A percentile compares a stretch with the other conserved stretches of the same genome.
Evolutionary conservation across 805 yeast species (phyloP).

Genomic region (Jamesozyma hellenica): DNA sequence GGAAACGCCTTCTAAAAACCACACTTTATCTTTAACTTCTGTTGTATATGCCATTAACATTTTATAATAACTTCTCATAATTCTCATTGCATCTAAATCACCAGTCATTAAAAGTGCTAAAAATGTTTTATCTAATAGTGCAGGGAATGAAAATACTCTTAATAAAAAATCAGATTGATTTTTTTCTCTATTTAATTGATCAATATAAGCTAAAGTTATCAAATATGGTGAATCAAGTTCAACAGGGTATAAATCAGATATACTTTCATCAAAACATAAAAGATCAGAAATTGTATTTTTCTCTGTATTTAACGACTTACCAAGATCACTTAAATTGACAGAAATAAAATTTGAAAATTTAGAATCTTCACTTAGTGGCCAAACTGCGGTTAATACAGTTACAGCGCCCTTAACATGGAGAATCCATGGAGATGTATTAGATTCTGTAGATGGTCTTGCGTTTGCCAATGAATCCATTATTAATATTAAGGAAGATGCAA

Average conservation of each 20-base stretch:
- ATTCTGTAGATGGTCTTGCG: conserved; percentile 43
- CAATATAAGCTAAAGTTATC: conserved; percentile 74
- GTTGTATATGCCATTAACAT: conserved; percentile 70
- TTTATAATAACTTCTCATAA: conserved; percentile 81
- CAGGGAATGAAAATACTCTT: conserved; percentile 88
- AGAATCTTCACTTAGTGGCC: conserved; percentile 73
- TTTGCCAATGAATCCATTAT: conserved; percentile 92
- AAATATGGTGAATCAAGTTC: conserved; percentile 75
- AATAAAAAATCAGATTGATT: conserved; percentile 78
- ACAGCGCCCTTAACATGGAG: conserved; percentile 97
- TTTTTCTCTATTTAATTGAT: conserved; percentile 71
- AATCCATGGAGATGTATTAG: conserved; percentile 70
- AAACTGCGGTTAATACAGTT: conserved; percentile 85
- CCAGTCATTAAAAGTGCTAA: conserved; percentile 72
- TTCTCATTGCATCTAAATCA: conserved; percentile 79
- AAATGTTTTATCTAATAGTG: conserved; percentile 73
- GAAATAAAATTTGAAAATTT: conserved; percentile 61
- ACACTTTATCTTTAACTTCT: conserved; percentile 80
- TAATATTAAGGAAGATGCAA: conserved; percentile 79
- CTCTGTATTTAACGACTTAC: conserved; percentile 41
- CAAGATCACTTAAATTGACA: conserved; percentile 84
- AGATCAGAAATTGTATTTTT: conserved; percentile 42
- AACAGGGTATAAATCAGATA: conserved; percentile 80
- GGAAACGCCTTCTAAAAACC: conserved; percentile 91
- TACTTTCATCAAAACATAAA: conserved; percentile 76